These are phyloP conservation scores for Fusarium miscanthi DNA, from an alignment of 2,329 filamentous ascomycete genomes.

Conservation along the genomic window DNA sequence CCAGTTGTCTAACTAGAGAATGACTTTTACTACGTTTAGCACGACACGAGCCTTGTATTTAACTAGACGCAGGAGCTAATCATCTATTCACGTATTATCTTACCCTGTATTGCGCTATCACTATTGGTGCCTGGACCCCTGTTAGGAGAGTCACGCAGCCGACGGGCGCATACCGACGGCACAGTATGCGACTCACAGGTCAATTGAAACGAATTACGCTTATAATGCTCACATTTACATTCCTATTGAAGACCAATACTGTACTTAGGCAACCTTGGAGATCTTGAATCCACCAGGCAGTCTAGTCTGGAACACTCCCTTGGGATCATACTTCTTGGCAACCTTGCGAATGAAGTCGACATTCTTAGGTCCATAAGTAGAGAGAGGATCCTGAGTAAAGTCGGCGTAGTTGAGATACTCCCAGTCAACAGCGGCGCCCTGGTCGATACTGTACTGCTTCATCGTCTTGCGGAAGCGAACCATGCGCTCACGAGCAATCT, in stretches of 20 bases:
- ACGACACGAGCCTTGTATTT: too few species aligned
- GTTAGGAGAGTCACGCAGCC: background rate
- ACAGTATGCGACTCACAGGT: background rate
- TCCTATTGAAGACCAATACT: background rate
- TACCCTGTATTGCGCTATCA: background rate
- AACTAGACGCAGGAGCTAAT: too few species aligned
- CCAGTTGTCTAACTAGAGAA: background rate
- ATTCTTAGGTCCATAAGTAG: slow-evolving; percentile 8
- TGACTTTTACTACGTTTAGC: fast-evolving
- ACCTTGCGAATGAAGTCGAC: background rate
- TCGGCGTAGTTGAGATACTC: slow-evolving; percentile 23
- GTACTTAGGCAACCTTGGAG: background rate
- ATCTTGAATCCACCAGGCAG: slow-evolving; percentile 13
- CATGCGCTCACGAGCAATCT: slow-evolving; percentile 13
- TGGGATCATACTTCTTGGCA: slow-evolving; percentile 1
- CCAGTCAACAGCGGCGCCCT: slow-evolving; percentile 4
- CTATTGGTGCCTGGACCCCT: too few species aligned
- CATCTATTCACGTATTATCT: background rate
- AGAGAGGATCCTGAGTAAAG: slow-evolving; percentile 8
- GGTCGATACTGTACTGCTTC: slow-evolving; percentile 9
- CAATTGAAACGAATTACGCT: too few species aligned
- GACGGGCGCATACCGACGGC: background rate
- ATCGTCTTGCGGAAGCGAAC: slow-evolving; percentile 1
- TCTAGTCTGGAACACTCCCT: background rate
- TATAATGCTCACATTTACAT: fast-evolving